Evolutionary conservation across 495 filamentous ascomycete species (phyloP).

Genomic region (Parachaetomium inaequale): DNA sequence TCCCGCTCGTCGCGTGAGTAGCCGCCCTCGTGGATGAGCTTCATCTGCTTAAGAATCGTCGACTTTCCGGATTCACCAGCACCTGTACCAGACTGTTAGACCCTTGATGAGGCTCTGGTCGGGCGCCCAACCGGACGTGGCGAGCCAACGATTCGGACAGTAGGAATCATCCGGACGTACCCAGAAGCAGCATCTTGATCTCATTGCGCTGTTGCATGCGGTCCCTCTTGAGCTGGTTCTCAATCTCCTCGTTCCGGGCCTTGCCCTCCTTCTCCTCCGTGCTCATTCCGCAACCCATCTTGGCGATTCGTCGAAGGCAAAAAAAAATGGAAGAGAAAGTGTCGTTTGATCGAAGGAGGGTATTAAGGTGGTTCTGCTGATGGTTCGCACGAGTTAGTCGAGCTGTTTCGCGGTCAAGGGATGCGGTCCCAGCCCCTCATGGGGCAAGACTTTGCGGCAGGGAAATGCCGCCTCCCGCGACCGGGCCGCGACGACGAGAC

Average conservation of each 20-base stretch:
- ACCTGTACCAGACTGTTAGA: slow-evolving; percentile 53
- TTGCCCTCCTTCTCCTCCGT: slow-evolving; percentile 99
- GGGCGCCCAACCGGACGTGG: neutral
- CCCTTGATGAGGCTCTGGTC: neutral
- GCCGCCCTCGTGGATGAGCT: slow-evolving; percentile 77
- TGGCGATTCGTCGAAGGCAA: slow-evolving; percentile 44
- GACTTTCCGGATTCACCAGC: slow-evolving; percentile 99
- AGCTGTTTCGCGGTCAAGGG: neutral
- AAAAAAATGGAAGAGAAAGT: slow-evolving; percentile 18
- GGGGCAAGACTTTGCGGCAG: neutral
- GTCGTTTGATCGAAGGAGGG: slow-evolving; percentile 21
- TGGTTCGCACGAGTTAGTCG: slow-evolving; percentile 12
- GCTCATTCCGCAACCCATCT: slow-evolving; percentile 99
- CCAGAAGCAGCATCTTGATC: slow-evolving; percentile 98
- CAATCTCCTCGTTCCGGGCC: slow-evolving; percentile 98
- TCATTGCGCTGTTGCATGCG: slow-evolving; percentile 95
- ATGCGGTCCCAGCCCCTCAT: neutral
- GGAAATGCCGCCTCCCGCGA: neutral
- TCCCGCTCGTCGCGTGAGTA: slow-evolving; percentile 76
- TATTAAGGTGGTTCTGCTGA: slow-evolving; percentile 16
- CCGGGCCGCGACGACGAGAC: neutral
- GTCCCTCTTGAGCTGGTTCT: slow-evolving; percentile 94
- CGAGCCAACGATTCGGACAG: neutral
- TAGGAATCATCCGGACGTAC: slow-evolving; percentile 50
- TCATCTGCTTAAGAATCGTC: slow-evolving; percentile 99